These are phyloP conservation scores for Petasospora rhodanensis DNA, from an alignment of 1,139 yeast species.

Conservation along the genomic window DNA sequence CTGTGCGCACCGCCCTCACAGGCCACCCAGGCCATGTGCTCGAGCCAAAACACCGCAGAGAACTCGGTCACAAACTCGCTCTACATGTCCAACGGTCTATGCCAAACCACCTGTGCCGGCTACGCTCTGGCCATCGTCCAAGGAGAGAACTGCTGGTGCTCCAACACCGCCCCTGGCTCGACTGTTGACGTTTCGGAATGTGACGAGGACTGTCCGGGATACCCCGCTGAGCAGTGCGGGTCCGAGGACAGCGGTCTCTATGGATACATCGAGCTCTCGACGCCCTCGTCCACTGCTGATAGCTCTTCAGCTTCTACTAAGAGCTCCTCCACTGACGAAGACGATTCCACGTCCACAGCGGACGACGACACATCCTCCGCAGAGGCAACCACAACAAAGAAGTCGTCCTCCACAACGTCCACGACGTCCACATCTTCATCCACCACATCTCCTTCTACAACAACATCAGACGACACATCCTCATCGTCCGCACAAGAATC, in stretches of 20 bases:
- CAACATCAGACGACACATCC: slow-evolving; percentile 2
- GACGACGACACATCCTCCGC: not conserved
- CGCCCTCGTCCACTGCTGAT: slow-evolving; percentile 4
- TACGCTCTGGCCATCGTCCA: slow-evolving; percentile 28
- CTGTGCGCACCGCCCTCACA: not conserved
- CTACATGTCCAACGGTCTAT: slow-evolving; percentile 27
- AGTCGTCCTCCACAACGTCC: slow-evolving; percentile 1
- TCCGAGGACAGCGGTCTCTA: slow-evolving; percentile 31
- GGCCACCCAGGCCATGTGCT: slow-evolving; percentile 22
- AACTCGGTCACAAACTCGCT: slow-evolving; percentile 4
- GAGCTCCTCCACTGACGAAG: slow-evolving; percentile 6
- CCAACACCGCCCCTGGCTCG: slow-evolving; percentile 25
- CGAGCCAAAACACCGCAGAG: slow-evolving; percentile 29
- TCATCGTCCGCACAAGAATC: too few species aligned
- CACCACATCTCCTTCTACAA: slow-evolving; percentile 4
- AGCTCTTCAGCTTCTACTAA: slow-evolving; percentile 6
- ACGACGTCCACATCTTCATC: slow-evolving; percentile 2
- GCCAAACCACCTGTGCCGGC: slow-evolving; percentile 26
- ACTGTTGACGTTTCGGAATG: slow-evolving; percentile 18
- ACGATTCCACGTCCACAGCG: slow-evolving; percentile 2
- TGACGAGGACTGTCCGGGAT: slow-evolving; percentile 35
- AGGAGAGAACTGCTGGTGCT: slow-evolving; percentile 31
- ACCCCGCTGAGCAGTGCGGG: slow-evolving; percentile 42
- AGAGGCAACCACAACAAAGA: slow-evolving; percentile 1
- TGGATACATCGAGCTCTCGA: slow-evolving; percentile 38